Conservation (phyloP, 1,284 basidiomycete genomes). For the Ceratobasidium sp. region DNA sequence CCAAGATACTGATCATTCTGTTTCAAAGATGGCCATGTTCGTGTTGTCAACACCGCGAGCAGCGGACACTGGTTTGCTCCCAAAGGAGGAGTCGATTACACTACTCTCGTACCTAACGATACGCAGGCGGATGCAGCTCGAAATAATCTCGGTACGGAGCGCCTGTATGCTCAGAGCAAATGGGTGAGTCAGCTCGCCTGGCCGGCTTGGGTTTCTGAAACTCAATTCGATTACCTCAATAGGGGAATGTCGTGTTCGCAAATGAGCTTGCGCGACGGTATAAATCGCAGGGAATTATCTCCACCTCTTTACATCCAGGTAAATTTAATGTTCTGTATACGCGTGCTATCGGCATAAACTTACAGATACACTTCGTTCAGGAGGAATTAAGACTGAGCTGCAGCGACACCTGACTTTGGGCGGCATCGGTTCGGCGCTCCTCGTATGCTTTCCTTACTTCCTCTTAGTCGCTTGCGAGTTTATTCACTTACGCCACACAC, state of each 20-base stretch:
- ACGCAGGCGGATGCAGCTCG: conserved; percentile 22
- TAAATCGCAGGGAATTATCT: conserved; percentile 57
- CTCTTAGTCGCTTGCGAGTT: background rate
- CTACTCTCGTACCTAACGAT: conserved; percentile 16
- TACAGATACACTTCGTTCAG: conserved; percentile 40
- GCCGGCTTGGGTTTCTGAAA: background rate
- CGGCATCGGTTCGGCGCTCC: background rate
- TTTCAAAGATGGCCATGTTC: conserved; percentile 7
- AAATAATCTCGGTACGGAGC: conserved; percentile 13
- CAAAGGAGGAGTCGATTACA: conserved; percentile 18
- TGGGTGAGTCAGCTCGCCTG: conserved; percentile 21
- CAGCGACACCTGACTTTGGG: conserved; percentile 51
- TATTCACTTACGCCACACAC: background rate
- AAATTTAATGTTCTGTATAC: conserved; percentile 28
- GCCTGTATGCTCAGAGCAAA: conserved; percentile 45
- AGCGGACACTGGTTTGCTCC: conserved; percentile 20
- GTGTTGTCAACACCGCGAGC: conserved; percentile 18
- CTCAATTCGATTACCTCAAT: background rate
- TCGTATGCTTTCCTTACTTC: conserved; percentile 12
- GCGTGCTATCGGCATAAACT: background rate
- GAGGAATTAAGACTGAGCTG: conserved; percentile 50
- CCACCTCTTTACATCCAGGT: conserved; percentile 57
- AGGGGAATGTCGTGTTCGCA: conserved; percentile 57
- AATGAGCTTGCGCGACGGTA: conserved; percentile 58
- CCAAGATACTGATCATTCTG: background rate